Percentiles rank a stretch among this genome's conserved stretches.
Evolutionary conservation across 1,139 yeast genomes (phyloP).

Genomic region (Waltiozyma sp.): DNA sequence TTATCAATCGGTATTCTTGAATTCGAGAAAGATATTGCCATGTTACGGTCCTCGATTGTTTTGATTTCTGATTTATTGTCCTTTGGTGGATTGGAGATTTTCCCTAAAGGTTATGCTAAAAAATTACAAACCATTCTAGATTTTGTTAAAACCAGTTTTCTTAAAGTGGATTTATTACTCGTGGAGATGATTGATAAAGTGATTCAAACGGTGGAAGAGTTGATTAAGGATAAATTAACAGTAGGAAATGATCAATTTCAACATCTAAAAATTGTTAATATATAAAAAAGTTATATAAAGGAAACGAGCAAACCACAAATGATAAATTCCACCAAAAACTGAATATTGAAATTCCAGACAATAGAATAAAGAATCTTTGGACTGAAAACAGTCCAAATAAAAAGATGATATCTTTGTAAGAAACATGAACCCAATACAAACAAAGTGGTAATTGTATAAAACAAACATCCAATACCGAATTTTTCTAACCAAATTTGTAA

Average conservation of each 20-base stretch:
- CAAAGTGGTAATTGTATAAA: constrained; percentile 50
- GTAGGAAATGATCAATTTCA: not conserved
- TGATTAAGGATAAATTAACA: constrained; percentile 18
- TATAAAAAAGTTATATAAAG: too few relatives aligned
- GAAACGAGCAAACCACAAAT: not conserved
- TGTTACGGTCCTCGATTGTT: constrained; percentile 70
- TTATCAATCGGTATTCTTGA: constrained; percentile 66
- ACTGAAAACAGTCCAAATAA: constrained; percentile 95
- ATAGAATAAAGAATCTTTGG: constrained; percentile 79
- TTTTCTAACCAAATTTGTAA: constrained; percentile 18
- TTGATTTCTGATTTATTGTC: constrained; percentile 53
- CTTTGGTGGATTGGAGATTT: constrained; percentile 31
- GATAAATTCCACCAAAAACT: constrained; percentile 11
- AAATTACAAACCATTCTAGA: constrained; percentile 31
- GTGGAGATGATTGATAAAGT: constrained; percentile 46
- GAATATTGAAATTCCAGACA: constrained; percentile 59
- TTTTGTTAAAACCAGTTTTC: constrained; percentile 37
- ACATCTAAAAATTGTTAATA: not conserved
- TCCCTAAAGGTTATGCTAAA: constrained; percentile 37
- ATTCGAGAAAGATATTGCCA: constrained; percentile 33
- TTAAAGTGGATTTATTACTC: constrained; percentile 45
- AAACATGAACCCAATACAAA: constrained; percentile 61
- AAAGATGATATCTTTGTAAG: constrained; percentile 69
- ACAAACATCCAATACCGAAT: constrained; percentile 27
- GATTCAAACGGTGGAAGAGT: constrained; percentile 32